Base-by-base conservation (phyloP, 2,329 filamentous ascomycete species). In the Colletotrichum sp. region DNA sequence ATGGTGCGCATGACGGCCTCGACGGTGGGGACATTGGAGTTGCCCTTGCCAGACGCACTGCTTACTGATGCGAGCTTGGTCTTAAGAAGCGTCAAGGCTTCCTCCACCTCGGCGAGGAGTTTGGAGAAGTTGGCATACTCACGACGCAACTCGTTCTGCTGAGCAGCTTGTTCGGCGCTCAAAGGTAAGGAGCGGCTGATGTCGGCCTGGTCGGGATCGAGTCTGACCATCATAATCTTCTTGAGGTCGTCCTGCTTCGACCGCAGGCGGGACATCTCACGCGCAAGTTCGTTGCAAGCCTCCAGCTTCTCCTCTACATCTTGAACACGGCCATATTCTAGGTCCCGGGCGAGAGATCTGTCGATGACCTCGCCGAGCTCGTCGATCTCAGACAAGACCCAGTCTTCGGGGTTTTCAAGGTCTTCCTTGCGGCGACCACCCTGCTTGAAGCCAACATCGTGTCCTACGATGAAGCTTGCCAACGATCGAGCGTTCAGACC, bases 1-100 rank as follows among this genome's bases (percentile, higher is more conserved):
- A 99, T 98, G 1, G 97, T 99, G 75, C 95, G 95, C 79, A 96
- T 93, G 24, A 99, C 95, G 1, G 95, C 95, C 80, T 98, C 97
- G 12, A 98, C 95, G 0, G 96, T 98, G 0, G 97, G 97, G 6
- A 93, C 91, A 67, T 89, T 88, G 13, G 84, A 81, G 26, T 81
- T 83, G 2, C 82, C 82, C 72, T 85, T 89, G 79, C 87, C 90
- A 57, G 86, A 86, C 4, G 87, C 83, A 65, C 87, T 87, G 22
- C 89, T 90, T 9, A 89, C 88, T 2, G 90, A 86, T 1, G 94
- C 93, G 22, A 98, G 89, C 80, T 93, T 94, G 4, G 96, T 94
- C 80, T 95, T 95, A 32, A 99, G 91, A 64, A 98, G 83, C 7
- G 94, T 93, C 30, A 98, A 87, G 5, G 91, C 92, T 83, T 98